Evolutionary conservation across 2,329 filamentous ascomycete species (phyloP).

Genomic region (Aaosphaeria pasadenensis): DNA sequence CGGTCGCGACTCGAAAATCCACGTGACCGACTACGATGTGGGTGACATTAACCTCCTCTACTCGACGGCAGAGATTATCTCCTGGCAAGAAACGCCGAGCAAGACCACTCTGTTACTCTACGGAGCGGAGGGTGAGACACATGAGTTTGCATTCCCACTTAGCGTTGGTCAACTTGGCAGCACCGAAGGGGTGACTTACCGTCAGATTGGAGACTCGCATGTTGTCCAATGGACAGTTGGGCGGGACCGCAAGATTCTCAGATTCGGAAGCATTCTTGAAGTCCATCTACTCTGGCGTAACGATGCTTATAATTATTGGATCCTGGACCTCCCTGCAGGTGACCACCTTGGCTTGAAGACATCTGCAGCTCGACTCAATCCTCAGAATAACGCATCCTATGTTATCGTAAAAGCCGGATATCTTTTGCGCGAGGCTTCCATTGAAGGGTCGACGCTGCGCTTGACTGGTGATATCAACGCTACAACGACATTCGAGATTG

Average conservation of each 20-base stretch:
- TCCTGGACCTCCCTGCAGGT: slow-evolving; percentile 45
- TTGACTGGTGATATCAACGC: slow-evolving; percentile 70
- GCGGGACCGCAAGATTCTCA: slow-evolving; percentile 21
- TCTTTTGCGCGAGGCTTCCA: slow-evolving; percentile 58
- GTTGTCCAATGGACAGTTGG: slow-evolving; percentile 53
- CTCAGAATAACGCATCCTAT: slow-evolving; percentile 24
- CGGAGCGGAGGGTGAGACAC: slow-evolving; percentile 58
- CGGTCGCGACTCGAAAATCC: slow-evolving; percentile 65
- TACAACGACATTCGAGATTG: slow-evolving; percentile 65
- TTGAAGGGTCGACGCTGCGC: slow-evolving; percentile 56
- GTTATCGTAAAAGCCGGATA: slow-evolving; percentile 65
- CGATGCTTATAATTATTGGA: slow-evolving; percentile 68
- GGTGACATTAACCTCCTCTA: slow-evolving; percentile 61
- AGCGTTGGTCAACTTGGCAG: slow-evolving; percentile 55
- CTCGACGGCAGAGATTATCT: slow-evolving; percentile 66
- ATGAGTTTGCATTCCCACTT: slow-evolving; percentile 57
- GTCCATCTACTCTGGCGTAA: slow-evolving; percentile 53
- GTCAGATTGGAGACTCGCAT: slow-evolving; percentile 48
- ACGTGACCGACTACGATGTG: slow-evolving; percentile 65
- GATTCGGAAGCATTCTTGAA: slow-evolving; percentile 2
- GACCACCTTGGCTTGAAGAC: no score
- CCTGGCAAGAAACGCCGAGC: slow-evolving; percentile 62
- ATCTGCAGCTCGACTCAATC: not conserved
- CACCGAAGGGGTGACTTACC: slow-evolving; percentile 52
- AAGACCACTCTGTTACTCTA: slow-evolving; percentile 64